Base-by-base conservation (phyloP, 2,329 filamentous ascomycete genomes). In the Bipolaris zeicola region DNA sequence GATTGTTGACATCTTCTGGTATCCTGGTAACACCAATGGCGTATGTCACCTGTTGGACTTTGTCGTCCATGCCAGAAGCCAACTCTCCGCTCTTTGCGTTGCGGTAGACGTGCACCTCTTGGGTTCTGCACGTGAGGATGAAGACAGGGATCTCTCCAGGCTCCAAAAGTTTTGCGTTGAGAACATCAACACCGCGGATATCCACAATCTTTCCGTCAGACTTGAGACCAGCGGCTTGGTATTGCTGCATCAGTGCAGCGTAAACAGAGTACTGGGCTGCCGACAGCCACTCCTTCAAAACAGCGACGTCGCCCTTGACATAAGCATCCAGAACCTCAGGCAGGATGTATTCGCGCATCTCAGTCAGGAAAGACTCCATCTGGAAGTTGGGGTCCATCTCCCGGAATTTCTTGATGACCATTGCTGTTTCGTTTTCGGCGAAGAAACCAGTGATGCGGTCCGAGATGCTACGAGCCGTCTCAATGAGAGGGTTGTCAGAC, bases 261-360 rank as follows among this genome's bases (percentile, higher is more conserved):
- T 99, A 99, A 46, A 99, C 95, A 2, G 91, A 92, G 80, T 90
- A 99, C 76, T 99, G 95, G 1, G 95, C 94, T 33, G 95, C 95
- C 0, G 92, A 96, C 11, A 99, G 87, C 95, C 95, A 99, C 34
- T 96, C 84, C 79, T 95, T 96, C 51, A 99, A 82, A 0, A 91
- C 94, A 75, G 94, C 91, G 10, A 89, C 84, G 68, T 99, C 95
- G 43, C 93, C 95, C 82, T 96, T 98, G 70, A 99, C 95, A 69
- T 99, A 99, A 22, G 95, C 95, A 73, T 99, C 95, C 16, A 99
- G 85, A 2, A 98, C 95, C 79, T 99, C 95, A 6, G 95, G 95
- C 1, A 99, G 84, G 52, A 99, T 98, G 78, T 98, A 99, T 79
- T 98, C 94, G 76, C 95, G 90, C 79, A 99, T 90, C 70, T 99